Percentiles rank a stretch among this genome's conserved stretches.
phyloP scores from a whole-genome alignment of 2,329 filamentous ascomycete genomes.

The Colletotrichum tropicicola region DNA sequence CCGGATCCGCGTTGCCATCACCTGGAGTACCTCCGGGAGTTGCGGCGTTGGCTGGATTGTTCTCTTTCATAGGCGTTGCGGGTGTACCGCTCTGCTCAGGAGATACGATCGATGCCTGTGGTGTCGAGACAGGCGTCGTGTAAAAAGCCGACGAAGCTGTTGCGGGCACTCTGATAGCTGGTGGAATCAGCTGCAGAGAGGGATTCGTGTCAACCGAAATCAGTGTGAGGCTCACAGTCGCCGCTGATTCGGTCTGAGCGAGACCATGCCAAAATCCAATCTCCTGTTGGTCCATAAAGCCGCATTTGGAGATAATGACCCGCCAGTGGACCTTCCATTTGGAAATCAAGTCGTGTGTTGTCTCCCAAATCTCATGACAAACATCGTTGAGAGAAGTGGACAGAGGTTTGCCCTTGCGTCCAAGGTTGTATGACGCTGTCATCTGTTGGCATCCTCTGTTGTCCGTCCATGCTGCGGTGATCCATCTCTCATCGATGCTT shows the following conservation, averaged over 20 bases:
- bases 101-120: conserved; percentile 65
- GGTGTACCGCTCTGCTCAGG: conserved; percentile 66
- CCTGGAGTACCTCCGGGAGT: conserved; percentile 54
- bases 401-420: conserved; percentile 62
- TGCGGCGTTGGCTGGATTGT: conserved; percentile 47
- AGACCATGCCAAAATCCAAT: conserved; percentile 66
- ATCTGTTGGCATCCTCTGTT: conserved; percentile 78
- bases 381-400: conserved; percentile 68
- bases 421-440: conserved; percentile 77
- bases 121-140: conserved; percentile 75
- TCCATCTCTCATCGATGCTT: conserved; percentile 80
- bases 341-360: conserved; percentile 77
- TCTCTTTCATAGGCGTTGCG: conserved; percentile 54
- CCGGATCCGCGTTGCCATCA: conserved; percentile 49
- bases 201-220: conserved; percentile 73
- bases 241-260: conserved; percentile 60
- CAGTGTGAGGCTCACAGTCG: conserved; percentile 64
- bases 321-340: conserved; percentile 79
- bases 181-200: conserved; percentile 69
- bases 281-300: conserved; percentile 73
- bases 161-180: conserved; percentile 57
- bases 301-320: conserved; percentile 77
- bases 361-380: conserved; percentile 81
- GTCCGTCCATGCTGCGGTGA: conserved; percentile 84
- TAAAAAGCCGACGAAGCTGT: conserved; percentile 56